Conservation (phyloP, 495 filamentous ascomycete species). For the Lasiosphaeria hispida region DNA sequence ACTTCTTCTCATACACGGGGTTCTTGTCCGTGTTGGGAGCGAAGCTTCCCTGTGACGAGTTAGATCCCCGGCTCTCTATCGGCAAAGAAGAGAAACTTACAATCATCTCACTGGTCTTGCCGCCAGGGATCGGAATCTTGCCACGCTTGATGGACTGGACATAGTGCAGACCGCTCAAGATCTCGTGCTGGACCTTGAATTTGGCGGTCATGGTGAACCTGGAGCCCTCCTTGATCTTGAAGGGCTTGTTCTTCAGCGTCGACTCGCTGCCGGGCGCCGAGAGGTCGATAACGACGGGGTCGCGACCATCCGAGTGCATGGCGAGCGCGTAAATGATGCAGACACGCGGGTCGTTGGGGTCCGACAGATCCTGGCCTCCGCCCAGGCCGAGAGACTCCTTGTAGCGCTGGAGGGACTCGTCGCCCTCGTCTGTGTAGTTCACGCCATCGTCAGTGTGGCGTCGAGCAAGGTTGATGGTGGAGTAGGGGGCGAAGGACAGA, state of each 20-base stretch:
- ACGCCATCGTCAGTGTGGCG: constrained; percentile 17
- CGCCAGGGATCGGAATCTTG: constrained; percentile 63
- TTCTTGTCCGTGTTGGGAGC: constrained; percentile 83
- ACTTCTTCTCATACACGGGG: constrained; percentile 82
- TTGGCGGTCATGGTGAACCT: constrained; percentile 87
- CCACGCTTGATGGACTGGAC: constrained; percentile 88
- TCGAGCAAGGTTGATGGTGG: neutral
- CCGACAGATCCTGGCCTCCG: constrained; percentile 53
- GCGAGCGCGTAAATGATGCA: constrained; percentile 89
- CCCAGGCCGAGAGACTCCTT: constrained; percentile 92
- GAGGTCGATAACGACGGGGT: constrained; percentile 83
- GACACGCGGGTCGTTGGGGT: constrained; percentile 75
- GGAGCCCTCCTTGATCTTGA: constrained; percentile 94
- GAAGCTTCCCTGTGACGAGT: constrained; percentile 64
- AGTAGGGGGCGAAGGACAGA: too few species aligned
- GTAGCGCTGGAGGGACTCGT: constrained; percentile 95
- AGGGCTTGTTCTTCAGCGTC: constrained; percentile 78
- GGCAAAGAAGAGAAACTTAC: constrained; percentile 47
- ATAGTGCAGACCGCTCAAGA: constrained; percentile 91
- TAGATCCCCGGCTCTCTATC: neutral
- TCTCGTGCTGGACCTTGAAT: constrained; percentile 94
- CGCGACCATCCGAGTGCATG: constrained; percentile 73
- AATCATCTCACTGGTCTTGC: constrained; percentile 96
- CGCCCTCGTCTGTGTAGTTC: constrained; percentile 54
- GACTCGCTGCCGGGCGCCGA: constrained; percentile 59